A percentile compares a stretch with the other conserved stretches of the same genome.
Evolutionary conservation across 768 basidiomycete genomes (phyloP).

Genomic region (Boletales sp.): DNA sequence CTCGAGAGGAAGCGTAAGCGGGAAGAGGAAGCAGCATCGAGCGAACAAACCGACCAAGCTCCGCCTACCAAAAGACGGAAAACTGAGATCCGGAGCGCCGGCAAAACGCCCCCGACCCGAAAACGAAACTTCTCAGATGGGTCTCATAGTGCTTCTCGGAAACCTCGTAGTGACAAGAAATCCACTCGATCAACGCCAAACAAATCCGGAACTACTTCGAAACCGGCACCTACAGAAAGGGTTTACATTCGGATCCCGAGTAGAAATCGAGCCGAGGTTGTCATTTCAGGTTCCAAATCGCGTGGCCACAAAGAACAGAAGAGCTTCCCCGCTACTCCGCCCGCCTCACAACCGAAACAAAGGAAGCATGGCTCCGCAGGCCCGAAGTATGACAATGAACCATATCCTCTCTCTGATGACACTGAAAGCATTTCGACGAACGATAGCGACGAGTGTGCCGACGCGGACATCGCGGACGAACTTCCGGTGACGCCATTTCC

Average conservation of each 20-base stretch:
- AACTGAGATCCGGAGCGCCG: constrained; percentile 9
- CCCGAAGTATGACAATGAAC: constrained; percentile 11
- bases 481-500: constrained; percentile 18
- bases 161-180: constrained; percentile 24
- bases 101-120: constrained; percentile 15
- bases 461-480: constrained; percentile 22
- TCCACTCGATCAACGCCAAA: constrained; percentile 12
- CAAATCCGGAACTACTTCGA: constrained; percentile 18
- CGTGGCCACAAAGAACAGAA: constrained; percentile 13
- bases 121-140: constrained; percentile 25
- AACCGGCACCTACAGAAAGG: constrained; percentile 21
- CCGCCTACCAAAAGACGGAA: constrained; percentile 26
- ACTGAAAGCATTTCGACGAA: constrained; percentile 10
- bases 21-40: constrained; percentile 41
- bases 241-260: constrained; percentile 23
- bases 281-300: constrained; percentile 13
- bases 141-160: constrained; percentile 26
- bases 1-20: constrained; percentile 55
- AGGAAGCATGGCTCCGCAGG: constrained; percentile 17
- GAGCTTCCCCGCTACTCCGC: constrained; percentile 17
- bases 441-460: constrained; percentile 22
- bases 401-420: constrained; percentile 24
- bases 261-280: constrained; percentile 17
- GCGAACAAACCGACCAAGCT: constrained; percentile 12
- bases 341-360: constrained; percentile 21